Evolutionary conservation across 2,329 filamentous ascomycete species (phyloP), one percentile per base, ranked within the genome.

Genomic region (Aspergillus puulaauensis): DNA sequence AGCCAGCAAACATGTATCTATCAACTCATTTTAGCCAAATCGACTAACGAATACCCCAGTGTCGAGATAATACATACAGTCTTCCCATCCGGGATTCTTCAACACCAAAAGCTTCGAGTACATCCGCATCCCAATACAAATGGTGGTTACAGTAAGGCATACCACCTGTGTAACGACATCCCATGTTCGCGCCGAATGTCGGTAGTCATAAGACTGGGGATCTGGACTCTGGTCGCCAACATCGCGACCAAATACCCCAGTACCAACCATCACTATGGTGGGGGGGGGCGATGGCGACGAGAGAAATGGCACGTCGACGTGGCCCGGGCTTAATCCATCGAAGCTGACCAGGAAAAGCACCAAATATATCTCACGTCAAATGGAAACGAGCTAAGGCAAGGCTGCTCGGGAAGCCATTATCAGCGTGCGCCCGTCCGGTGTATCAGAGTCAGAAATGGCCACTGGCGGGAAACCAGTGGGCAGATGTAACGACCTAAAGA

Each of bases 71-170:
- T 45, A 63, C 64, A 43, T 64, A 66, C 63, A 62, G 46, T 67
- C 64, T 53, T 66, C 65, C 64, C 61, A 66, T 15, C 61, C 58
- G 4, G 65, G 59, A 11, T 58, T 55, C 37, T 52, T 55, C n/a
- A 66, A 68, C 37, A 72, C 66, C 37, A 64, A 55, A 8, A 71
- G 27, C 51, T 70, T 66, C 23, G 69, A 66, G 54, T 68, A 72
- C 40, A 70, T 45, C 24, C 64, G 54, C 57, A 64, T 63, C 5
- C 50, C 53, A 8, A 67, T 55, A 44, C 60, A 66, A 19, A 60
- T 37, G 4, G 64, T 62, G 40, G 62, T 64, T n/a, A 63, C 47
- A 3, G 57, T 40, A 2, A 67, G 56, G 35, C 65, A 67, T 37
- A 62, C 57, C 2, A 48, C 40, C 52, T 62, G 61, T 17, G 64